Base-by-base conservation (phyloP, 768 basidiomycete genomes). In the Tulasnella sp. region DNA sequence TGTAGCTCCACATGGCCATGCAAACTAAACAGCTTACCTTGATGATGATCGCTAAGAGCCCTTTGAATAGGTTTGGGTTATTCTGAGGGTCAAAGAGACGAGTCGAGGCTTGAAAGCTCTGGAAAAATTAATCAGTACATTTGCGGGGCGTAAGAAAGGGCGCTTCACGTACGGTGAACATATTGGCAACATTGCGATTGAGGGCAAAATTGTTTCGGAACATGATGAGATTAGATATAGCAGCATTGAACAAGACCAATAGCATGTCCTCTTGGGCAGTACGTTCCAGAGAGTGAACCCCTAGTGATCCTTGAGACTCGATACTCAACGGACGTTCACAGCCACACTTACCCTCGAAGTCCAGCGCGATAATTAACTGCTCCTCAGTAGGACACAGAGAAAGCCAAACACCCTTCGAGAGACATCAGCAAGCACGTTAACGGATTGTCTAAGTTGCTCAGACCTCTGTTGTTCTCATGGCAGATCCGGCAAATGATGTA, bases 161-260 rank as follows among this genome's bases (percentile, higher is more conserved):
- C 0, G 89, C 88, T 91, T 91, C 0, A 77, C 74, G n/a, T 28
- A 81, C 80, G 20, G 75, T 89, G 78, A 92, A 92, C 1, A 91
- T 87, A 1, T 90, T 90, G 5, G 89, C 87, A n/a, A 92, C 90
- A 81, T 91, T 90, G n/a, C 91, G 87, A 69, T 89, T 89, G 3
- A 92, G 84, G 0, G 91, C 90, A 77, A 92, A 92, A 77, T 92
- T 92, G 79, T 92, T 91, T 3, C 92, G 88, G 85, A 91, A 92
- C 1, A 92, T 84, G 1, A 92, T 90, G 6, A 80, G 72, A 82
- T 92, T 92, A 1, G 92, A 92, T 18, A 92, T 88, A 0, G 91
- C 92, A 1, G 90, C 89, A 82, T 91, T 92, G 84, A 92, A 92
- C 12, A 92, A 84, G 1, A 92, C 91, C 0, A 92, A 87, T 3